phyloP scores from a whole-genome alignment of 805 yeast genomes.

The Kockiozyma suomiensis region DNA sequence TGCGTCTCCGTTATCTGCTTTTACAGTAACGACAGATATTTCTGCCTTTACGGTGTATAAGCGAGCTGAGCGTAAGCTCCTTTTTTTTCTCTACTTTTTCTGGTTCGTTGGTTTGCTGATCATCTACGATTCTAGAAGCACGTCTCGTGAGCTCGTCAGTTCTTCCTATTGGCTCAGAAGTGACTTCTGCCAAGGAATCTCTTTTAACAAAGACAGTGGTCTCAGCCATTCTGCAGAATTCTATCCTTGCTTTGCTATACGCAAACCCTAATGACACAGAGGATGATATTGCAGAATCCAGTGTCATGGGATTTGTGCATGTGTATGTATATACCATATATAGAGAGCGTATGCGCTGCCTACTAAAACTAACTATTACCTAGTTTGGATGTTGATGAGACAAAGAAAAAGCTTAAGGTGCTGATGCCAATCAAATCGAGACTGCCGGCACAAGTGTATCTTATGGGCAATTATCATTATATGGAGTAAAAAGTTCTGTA shows the following conservation, averaged over 20 bases:
- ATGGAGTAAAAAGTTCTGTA: too few relatives aligned
- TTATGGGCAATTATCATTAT: constrained; percentile 79
- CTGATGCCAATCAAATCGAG: constrained; percentile 87
- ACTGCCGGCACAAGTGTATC: constrained; percentile 71
- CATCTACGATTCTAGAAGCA: constrained; percentile 28
- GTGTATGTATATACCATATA: constrained; percentile 44
- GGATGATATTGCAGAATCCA: constrained; percentile 54
- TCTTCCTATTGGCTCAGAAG: constrained; percentile 44
- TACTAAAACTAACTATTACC: constrained; percentile 27
- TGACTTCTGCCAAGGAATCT: constrained; percentile 36
- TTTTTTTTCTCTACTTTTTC: neutral
- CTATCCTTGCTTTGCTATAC: constrained; percentile 67
- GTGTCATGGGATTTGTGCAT: constrained; percentile 79
- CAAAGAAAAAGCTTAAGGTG: constrained; percentile 65
- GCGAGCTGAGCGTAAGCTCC: constrained; percentile 48
- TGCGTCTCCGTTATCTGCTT: constrained; percentile 74
- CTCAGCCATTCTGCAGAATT: constrained; percentile 61
- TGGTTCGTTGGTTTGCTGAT: constrained; percentile 13
- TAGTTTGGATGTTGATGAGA: constrained; percentile 69
- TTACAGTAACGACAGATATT: constrained; percentile 72
- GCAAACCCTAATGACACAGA: constrained; percentile 53
- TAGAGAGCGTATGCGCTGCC: neutral
- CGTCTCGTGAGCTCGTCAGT: constrained; percentile 40
- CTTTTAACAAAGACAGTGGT: constrained; percentile 44
- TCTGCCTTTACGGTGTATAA: constrained; percentile 64